Conservation (phyloP, 495 filamentous ascomycete genomes). For the Amniculicola lignicola region DNA sequence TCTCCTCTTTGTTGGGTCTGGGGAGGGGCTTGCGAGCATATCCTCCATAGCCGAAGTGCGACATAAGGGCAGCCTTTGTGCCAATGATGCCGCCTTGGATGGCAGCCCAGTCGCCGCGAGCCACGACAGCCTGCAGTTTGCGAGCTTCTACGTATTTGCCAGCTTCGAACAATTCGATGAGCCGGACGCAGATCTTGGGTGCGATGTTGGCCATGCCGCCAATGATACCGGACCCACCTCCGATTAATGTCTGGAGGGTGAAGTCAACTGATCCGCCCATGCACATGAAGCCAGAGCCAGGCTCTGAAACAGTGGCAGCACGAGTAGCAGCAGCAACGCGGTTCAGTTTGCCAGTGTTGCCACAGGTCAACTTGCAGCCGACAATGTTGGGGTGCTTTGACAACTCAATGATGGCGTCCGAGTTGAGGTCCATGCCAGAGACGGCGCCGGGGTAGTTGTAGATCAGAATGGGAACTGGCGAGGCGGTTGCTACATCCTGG, state of each 20-base stretch:
- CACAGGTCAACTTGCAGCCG: conserved; percentile 89
- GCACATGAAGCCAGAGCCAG: conserved; percentile 61
- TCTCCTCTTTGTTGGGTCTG: conserved; percentile 58
- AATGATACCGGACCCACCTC: conserved; percentile 83
- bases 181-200: conserved; percentile 68
- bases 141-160: conserved; percentile 72
- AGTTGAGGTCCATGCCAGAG: conserved; percentile 75
- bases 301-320: conserved; percentile 45
- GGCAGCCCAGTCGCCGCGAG: conserved; percentile 80
- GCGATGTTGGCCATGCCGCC: conserved; percentile 82
- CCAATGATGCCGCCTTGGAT: conserved; percentile 85
- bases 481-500: conserved; percentile 70
- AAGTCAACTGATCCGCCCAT: conserved; percentile 91
- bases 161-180: conserved; percentile 66
- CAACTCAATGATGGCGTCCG: conserved; percentile 72
- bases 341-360: conserved; percentile 88
- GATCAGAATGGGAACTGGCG: conserved; percentile 83
- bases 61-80: conserved; percentile 74
- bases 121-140: conserved; percentile 73
- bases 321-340: conserved; percentile 66
- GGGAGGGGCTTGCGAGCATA: conserved; percentile 75
- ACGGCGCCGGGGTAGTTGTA: conserved; percentile 91
- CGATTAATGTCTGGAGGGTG: conserved; percentile 76
- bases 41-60: conserved; percentile 75
- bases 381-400: conserved; percentile 80